Evolutionary conservation across 2,329 filamentous ascomycete genomes (phyloP).

Genomic region (Fusarium pseudonygamai): DNA sequence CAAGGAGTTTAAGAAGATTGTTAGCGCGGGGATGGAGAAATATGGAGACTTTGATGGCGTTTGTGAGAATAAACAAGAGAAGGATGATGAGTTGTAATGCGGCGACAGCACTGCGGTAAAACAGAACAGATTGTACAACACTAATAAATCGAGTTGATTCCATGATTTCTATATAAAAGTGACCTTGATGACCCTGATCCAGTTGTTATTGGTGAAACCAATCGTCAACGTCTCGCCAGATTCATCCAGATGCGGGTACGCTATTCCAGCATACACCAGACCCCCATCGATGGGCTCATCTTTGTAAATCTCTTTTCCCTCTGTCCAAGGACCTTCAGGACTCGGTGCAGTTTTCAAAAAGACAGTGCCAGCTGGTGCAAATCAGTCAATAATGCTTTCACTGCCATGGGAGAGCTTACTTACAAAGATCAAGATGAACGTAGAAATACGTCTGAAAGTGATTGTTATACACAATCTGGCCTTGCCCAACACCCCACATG

Average conservation of each 20-base stretch:
- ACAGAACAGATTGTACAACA: background rate
- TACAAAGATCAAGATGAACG: conserved; percentile 43
- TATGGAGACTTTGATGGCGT: conserved; percentile 36
- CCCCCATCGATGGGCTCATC: conserved; percentile 45
- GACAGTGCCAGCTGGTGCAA: conserved; percentile 8
- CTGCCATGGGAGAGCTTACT: rapidly evolving
- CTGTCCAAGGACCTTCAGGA: conserved; percentile 51
- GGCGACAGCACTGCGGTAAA: rapidly evolving
- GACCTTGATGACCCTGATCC: conserved; percentile 49
- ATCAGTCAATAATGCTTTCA: rapidly evolving
- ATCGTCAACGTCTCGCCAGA: conserved; percentile 49
- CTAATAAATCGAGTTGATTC: rapidly evolving
- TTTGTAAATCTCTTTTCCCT: conserved; percentile 48
- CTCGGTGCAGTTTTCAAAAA: conserved; percentile 27
- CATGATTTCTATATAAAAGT: background rate
- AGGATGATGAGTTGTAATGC: conserved; percentile 25
- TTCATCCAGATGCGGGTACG: conserved; percentile 51
- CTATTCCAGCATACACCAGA: conserved; percentile 50
- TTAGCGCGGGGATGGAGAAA: conserved; percentile 28
- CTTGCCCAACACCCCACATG: conserved; percentile 51
- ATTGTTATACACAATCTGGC: conserved; percentile 50
- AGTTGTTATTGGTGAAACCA: conserved; percentile 53
- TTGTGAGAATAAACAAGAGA: conserved; percentile 29
- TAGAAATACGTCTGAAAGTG: conserved; percentile 50
- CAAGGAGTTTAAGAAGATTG: conserved; percentile 32